phyloP scores from a whole-genome alignment of 2,329 filamentous ascomycete species.

The Cladosporium cucumerinum region DNA sequence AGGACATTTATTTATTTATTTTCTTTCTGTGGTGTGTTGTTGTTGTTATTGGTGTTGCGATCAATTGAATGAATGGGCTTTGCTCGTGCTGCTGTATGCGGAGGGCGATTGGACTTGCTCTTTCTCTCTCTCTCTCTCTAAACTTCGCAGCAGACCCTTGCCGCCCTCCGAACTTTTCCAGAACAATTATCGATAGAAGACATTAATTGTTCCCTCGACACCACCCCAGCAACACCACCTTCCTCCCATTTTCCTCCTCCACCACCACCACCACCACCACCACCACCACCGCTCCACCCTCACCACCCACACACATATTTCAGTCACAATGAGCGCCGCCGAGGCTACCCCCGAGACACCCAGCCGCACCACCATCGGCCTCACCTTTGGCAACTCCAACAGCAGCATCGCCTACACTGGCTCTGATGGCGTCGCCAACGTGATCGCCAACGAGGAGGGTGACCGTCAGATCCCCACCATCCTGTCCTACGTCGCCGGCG shows the following conservation, averaged over 20 bases:
- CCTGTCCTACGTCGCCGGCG: conserved; percentile 89
- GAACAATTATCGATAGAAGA: conserved; percentile 4
- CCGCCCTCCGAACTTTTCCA: conserved; percentile 1
- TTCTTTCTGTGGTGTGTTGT: not conserved
- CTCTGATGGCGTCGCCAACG: conserved; percentile 88
- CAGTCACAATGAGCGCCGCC: conserved; percentile 49
- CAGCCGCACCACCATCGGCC: conserved; percentile 69
- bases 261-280: conserved; percentile 9
- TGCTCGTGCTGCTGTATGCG: not conserved
- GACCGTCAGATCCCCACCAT: conserved; percentile 96
- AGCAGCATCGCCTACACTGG: conserved; percentile 88
- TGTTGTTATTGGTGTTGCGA: not conserved
- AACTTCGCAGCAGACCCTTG: not conserved
- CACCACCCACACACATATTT: conserved; percentile 5
- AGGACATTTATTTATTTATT: conserved; percentile 7
- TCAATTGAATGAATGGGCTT: not conserved
- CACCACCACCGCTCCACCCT: conserved; percentile 3
- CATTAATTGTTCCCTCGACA: not conserved
- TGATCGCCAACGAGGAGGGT: conserved; percentile 98
- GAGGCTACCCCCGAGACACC: conserved; percentile 41
- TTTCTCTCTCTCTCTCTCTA: not conserved
- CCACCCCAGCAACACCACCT: not conserved
- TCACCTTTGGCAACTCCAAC: conserved; percentile 97
- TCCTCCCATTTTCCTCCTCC: not conserved
- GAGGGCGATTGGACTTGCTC: not conserved